A percentile compares a stretch with the other conserved stretches of the same genome.
Conservation (phyloP, 495 filamentous ascomycete species). For the Friedmanniomyces endolithicus region DNA sequence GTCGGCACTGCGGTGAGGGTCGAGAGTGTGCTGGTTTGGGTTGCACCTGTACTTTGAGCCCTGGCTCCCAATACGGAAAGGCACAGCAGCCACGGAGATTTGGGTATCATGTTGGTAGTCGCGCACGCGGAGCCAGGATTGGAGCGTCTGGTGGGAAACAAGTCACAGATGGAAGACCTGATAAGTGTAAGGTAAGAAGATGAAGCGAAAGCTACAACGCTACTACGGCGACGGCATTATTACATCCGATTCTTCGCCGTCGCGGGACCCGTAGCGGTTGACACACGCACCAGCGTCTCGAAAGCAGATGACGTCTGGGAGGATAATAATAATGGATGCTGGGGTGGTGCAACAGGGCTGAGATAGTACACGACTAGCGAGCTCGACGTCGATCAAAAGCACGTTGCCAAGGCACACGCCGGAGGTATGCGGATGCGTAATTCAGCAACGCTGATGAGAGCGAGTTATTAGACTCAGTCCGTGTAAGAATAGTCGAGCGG, state of each 20-base stretch:
- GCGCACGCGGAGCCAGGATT: not conserved
- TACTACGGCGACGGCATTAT: too few relatives aligned
- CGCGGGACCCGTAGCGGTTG: not conserved
- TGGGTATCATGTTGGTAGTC: slow-evolving; percentile 11
- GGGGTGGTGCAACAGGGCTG: too few relatives aligned
- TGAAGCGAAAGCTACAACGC: too few relatives aligned
- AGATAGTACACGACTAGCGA: too few relatives aligned
- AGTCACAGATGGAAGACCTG: not conserved
- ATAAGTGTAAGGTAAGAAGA: too few relatives aligned
- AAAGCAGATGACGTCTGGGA: not conserved
- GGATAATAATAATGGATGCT: not conserved
- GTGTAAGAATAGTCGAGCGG: too few relatives aligned
- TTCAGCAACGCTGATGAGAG: too few relatives aligned
- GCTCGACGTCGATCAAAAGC: too few relatives aligned
- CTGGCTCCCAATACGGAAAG: slow-evolving; percentile 2
- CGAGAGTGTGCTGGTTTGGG: slow-evolving; percentile 7
- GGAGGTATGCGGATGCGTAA: too few relatives aligned
- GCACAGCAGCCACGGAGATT: slow-evolving; percentile 13
- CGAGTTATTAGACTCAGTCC: too few relatives aligned
- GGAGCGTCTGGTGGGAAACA: not conserved
- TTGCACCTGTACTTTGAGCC: slow-evolving; percentile 5
- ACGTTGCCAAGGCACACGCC: too few relatives aligned
- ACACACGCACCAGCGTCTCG: not conserved
- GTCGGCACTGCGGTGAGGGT: slow-evolving; percentile 5
- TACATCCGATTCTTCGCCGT: not conserved